Base-by-base conservation (phyloP, 1,284 basidiomycete species). In the Ustilago nuda region DNA sequence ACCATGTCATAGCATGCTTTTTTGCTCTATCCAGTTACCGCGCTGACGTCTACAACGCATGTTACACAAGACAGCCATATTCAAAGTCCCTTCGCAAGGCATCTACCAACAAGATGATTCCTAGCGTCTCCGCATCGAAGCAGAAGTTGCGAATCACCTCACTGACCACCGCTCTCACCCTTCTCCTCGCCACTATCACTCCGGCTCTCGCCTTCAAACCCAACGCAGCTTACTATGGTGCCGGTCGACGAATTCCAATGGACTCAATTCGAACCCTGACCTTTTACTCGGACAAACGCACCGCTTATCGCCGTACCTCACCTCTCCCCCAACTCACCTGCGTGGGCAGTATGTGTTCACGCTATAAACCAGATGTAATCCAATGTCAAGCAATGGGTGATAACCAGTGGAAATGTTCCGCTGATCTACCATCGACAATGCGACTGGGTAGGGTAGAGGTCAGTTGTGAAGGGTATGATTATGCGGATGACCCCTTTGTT, bases 381-480 rank as follows among this genome's bases (percentile, higher is more conserved):
- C 91, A 93, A 73, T 98, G 94, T 85, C 88, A 88, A 53, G 93
- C 92, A 74, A 88, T 92, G 54, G 94, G 94, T 43, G 92, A 92
- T 65, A 72, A 37, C 6, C 78, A 80, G 62, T 77, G 81, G 81
- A 81, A 79, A 91, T 98, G 95, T 85, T 91, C 94, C 84, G 93
- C 94, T 8, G 94, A 98, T 83, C 87, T 98, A 9, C 94, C 94
- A 3, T 90, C 91, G 50, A 88, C 90, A 3, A 85, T 95, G 61
- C 88, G 93, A 15, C 91, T 98, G 67, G 95, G 95, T 8, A 89
- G 90, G 63, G 91, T 96, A 0, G 89, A 91, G 69, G 92, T 98
- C 1, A 91, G 90, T 23, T 98, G 95, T 81, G 95, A 98, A 87
- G 94, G 95, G 11, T 98, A 92, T 91, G 89, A 89, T 39, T 87